Conservation (phyloP, 768 basidiomycete genomes). For the Erythrobasidium yunnanense region DNA sequence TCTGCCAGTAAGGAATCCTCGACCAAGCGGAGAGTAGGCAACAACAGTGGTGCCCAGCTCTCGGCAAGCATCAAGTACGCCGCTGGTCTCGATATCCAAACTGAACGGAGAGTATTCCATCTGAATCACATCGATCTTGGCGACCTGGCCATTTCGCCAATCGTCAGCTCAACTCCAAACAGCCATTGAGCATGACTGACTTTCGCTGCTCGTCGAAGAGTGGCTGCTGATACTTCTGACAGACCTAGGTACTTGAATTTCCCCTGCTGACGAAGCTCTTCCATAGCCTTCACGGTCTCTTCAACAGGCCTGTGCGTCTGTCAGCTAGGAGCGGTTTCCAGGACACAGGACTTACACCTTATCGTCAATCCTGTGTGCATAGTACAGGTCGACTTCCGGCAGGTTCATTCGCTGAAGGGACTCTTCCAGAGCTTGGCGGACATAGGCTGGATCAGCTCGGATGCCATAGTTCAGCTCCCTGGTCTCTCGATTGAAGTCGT, state of each 20-base stretch:
- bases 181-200: too few species aligned
- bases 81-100: slow-evolving; percentile 28
- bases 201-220: slow-evolving; percentile 45
- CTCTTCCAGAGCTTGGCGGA: not conserved
- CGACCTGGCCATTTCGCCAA: slow-evolving; percentile 49
- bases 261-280: slow-evolving; percentile 49
- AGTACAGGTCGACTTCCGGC: slow-evolving; percentile 8
- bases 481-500: slow-evolving; percentile 7
- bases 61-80: slow-evolving; percentile 29
- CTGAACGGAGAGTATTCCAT: slow-evolving; percentile 39
- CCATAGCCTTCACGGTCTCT: slow-evolving; percentile 45
- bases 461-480: not conserved
- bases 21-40: slow-evolving; percentile 17
- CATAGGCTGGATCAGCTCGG: slow-evolving; percentile 1
- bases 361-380: slow-evolving; percentile 2
- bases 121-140: slow-evolving; percentile 51
- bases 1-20: slow-evolving; percentile 14
- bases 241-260: slow-evolving; percentile 54
- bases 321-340: not conserved
- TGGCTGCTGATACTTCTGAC: slow-evolving; percentile 46
- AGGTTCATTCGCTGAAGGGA: not conserved
- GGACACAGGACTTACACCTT: not conserved
- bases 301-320: slow-evolving; percentile 43
- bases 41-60: slow-evolving; percentile 32
- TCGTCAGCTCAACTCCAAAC: too few species aligned